These are phyloP conservation scores for Calonectria ilicicola DNA, from an alignment of 2,329 filamentous ascomycete genomes.

Conservation along the genomic window DNA sequence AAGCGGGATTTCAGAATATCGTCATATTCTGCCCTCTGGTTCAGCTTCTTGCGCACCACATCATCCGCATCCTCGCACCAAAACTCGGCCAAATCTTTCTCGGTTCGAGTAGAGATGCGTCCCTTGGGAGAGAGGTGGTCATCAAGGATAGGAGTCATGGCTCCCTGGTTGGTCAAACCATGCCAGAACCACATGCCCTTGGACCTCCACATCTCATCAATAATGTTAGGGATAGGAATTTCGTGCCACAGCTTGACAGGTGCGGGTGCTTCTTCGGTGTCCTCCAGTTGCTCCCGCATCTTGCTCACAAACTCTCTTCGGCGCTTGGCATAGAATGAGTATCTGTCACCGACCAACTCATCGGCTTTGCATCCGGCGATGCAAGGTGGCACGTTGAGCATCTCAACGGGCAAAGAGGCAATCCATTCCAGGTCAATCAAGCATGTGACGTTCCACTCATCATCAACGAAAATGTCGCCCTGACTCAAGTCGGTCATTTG, in stretches of 20 bases:
- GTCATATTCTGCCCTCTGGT: neutral
- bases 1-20: neutral
- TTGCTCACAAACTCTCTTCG: neutral
- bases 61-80: constrained; percentile 9
- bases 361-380: constrained; percentile 40
- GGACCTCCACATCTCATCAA: neutral
- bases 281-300: neutral
- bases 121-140: neutral
- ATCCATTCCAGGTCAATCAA: constrained; percentile 50
- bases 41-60: neutral
- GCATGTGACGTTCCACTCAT: constrained; percentile 47
- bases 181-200: constrained; percentile 8
- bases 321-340: neutral
- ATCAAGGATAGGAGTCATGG: neutral
- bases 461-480: constrained; percentile 49
- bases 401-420: constrained; percentile 44
- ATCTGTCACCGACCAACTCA: neutral
- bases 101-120: neutral
- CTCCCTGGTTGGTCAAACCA: neutral
- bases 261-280: neutral
- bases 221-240: neutral
- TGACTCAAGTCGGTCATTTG: constrained; percentile 46
- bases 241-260: neutral
- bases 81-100: neutral
- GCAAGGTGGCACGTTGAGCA: constrained; percentile 38